Conservation (phyloP, 2,329 filamentous ascomycete genomes). For the Colletotrichum australisinense region DNA sequence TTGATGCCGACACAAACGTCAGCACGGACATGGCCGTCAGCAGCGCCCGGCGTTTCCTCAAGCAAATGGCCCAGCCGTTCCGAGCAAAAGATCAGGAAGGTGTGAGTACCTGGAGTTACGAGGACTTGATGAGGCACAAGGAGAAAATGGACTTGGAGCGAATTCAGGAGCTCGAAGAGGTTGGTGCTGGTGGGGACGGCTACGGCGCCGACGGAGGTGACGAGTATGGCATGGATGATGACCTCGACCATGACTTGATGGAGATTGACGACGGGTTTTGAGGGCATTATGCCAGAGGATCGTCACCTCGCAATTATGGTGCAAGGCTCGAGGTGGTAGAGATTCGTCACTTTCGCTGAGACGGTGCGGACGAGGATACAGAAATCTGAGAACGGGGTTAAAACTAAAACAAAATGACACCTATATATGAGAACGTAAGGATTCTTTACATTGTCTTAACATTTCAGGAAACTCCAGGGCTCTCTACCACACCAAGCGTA, state of each 20-base stretch:
- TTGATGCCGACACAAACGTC: conserved; percentile 87
- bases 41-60: conserved; percentile 87
- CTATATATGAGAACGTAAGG: too few species aligned
- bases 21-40: conserved; percentile 96
- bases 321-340: too few species aligned
- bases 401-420: too few species aligned
- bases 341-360: too few species aligned
- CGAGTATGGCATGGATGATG: conserved; percentile 64
- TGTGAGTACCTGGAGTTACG: conserved; percentile 89
- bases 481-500: background rate
- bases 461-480: background rate
- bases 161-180: conserved; percentile 70
- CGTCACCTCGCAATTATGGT: too few species aligned
- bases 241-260: conserved; percentile 67
- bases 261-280: conserved; percentile 52
- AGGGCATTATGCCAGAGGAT: background rate
- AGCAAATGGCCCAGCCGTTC: conserved; percentile 93
- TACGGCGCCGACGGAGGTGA: conserved; percentile 44
- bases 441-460: too few species aligned
- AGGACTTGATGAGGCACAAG: conserved; percentile 83
- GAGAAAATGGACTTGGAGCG: conserved; percentile 77
- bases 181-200: conserved; percentile 41
- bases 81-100: conserved; percentile 86
- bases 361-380: too few species aligned
- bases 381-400: too few species aligned